phyloP scores from a whole-genome alignment of 2,329 filamentous ascomycete genomes.

The Thelonectria discophora region DNA sequence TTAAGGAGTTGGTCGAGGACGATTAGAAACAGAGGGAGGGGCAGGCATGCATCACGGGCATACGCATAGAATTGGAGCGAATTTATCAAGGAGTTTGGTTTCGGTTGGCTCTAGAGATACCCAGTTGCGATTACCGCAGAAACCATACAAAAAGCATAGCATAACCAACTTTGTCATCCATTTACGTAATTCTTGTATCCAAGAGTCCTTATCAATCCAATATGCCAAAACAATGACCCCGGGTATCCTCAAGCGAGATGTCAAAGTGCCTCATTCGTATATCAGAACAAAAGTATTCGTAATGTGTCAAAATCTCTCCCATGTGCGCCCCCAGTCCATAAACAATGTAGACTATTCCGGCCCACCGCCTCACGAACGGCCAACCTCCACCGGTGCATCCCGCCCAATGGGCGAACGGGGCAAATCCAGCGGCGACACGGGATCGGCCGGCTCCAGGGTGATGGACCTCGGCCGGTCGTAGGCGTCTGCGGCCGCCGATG shows the following conservation, averaged over 20 bases:
- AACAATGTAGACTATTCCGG: slow-evolving; percentile 12
- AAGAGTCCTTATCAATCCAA: not conserved
- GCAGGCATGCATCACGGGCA: not conserved
- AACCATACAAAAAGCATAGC: slow-evolving; percentile 7
- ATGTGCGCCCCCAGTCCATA: not conserved
- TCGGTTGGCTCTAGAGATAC: slow-evolving; percentile 39
- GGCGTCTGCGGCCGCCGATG: not conserved
- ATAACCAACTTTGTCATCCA: slow-evolving; percentile 18
- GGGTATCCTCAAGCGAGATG: slow-evolving; percentile 21
- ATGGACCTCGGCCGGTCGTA: not conserved
- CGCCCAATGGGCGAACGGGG: slow-evolving; percentile 21
- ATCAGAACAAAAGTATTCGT: slow-evolving; percentile 24
- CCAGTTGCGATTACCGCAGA: slow-evolving; percentile 32
- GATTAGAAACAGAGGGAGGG: slow-evolving; percentile 50
- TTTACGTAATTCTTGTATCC: slow-evolving; percentile 20
- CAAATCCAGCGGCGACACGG: slow-evolving; percentile 29
- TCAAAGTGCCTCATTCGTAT: slow-evolving; percentile 14
- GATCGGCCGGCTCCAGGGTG: slow-evolving; percentile 3
- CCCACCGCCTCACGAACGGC: slow-evolving; percentile 9
- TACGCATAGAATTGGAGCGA: slow-evolving; percentile 3
- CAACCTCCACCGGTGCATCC: slow-evolving; percentile 22
- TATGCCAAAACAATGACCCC: slow-evolving; percentile 3
- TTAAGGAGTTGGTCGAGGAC: slow-evolving; percentile 72
- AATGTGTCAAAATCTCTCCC: slow-evolving; percentile 14
- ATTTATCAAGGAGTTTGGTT: slow-evolving; percentile 25